Conservation (phyloP, 1,284 basidiomycete genomes). For the Puccinia coronata region DNA sequence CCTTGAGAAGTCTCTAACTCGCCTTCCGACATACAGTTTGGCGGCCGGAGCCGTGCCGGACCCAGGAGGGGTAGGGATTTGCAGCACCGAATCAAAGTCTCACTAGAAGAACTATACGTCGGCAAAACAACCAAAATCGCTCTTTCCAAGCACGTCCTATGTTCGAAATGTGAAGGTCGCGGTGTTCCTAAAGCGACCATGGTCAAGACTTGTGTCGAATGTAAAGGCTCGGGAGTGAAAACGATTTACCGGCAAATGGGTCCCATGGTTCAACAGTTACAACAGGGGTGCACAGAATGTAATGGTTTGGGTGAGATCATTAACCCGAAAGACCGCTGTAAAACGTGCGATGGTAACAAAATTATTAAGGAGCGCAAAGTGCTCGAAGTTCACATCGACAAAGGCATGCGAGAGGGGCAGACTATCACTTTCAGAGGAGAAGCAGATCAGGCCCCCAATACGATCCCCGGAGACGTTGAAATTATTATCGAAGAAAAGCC, state of each 20-base stretch:
- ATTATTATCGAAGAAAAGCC: constrained; percentile 96
- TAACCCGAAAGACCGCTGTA: constrained; percentile 90
- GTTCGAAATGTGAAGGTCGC: constrained; percentile 88
- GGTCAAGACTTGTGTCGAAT: constrained; percentile 75
- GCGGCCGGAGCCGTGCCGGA: constrained; percentile 68
- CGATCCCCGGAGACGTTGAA: constrained; percentile 90
- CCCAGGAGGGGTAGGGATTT: constrained; percentile 98
- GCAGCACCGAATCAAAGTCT: constrained; percentile 91
- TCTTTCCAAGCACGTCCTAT: constrained; percentile 92
- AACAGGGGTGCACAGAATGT: constrained; percentile 91
- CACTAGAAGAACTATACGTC: constrained; percentile 96
- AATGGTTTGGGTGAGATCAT: constrained; percentile 88
- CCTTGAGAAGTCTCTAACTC: not conserved
- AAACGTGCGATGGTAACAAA: constrained; percentile 93
- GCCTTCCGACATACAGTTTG: constrained; percentile 62
- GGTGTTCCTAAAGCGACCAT: constrained; percentile 92
- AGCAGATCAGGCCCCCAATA: constrained; percentile 90
- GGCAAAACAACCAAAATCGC: constrained; percentile 98
- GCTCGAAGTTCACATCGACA: constrained; percentile 98
- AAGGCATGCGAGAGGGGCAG: constrained; percentile 98
- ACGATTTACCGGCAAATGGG: constrained; percentile 93
- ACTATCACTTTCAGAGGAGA: constrained; percentile 93
- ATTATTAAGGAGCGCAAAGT: constrained; percentile 93
- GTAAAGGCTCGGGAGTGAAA: constrained; percentile 88
- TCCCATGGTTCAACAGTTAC: constrained; percentile 99